phyloP scores from a whole-genome alignment of 2,329 filamentous ascomycete species.

The Nannizziopsis arthrosporioides region DNA sequence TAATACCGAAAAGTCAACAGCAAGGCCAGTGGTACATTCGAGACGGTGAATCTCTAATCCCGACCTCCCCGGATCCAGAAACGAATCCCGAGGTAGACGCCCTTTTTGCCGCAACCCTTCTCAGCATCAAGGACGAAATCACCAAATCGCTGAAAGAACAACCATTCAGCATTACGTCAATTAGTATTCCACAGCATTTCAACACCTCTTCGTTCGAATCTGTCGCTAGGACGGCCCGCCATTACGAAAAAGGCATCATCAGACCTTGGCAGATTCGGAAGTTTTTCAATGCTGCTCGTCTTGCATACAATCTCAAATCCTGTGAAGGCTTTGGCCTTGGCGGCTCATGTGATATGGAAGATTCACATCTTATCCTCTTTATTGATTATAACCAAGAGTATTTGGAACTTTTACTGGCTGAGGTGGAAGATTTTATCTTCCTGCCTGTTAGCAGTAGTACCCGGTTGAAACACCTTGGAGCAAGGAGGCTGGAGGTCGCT shows the following conservation, averaged over 20 bases:
- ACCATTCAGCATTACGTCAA: background rate
- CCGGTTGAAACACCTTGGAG: background rate
- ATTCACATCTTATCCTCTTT: background rate
- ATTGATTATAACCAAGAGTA: slow-evolving; percentile 4
- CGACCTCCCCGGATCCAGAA: background rate
- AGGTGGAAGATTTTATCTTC: background rate
- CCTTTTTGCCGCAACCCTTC: background rate
- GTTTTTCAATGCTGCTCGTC: no score
- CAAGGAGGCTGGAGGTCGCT: no score
- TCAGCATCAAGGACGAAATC: background rate
- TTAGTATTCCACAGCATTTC: slow-evolving; percentile 4
- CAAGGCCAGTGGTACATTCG: slow-evolving; percentile 1
- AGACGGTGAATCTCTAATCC: slow-evolving; percentile 3
- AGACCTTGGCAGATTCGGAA: no score
- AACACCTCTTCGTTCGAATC: background rate
- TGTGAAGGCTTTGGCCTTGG: no score
- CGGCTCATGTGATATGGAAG: background rate
- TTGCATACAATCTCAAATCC: background rate
- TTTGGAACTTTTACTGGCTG: background rate
- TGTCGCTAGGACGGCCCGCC: no score
- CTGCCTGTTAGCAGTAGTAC: background rate
- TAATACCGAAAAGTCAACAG: background rate
- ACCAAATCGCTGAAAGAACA: background rate
- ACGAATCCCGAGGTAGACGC: background rate
- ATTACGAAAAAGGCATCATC: no score